Evolutionary conservation across 108 stramenopile genomes (phyloP).

Genomic region (Cyclostephanos invisitatus): DNA sequence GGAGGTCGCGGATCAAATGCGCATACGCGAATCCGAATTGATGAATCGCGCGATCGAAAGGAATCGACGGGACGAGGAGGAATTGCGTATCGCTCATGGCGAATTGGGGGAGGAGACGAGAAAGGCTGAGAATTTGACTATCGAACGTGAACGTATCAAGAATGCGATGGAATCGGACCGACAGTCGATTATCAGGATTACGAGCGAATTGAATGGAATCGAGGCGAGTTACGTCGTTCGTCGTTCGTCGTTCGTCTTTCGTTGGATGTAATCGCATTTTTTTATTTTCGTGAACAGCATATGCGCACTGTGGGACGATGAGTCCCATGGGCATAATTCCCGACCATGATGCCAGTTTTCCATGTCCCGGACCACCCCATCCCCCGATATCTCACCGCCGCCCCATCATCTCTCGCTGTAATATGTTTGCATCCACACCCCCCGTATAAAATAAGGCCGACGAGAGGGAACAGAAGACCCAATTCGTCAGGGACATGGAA

Average conservation of each 20-base stretch:
- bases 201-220: slow-evolving; percentile 42
- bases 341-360: too few relatives aligned
- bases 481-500: slow-evolving; percentile 50
- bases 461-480: slow-evolving; percentile 34
- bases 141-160: slow-evolving; percentile 15
- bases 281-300: too few relatives aligned
- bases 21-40: slow-evolving; percentile 34
- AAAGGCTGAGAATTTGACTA: slow-evolving; percentile 25
- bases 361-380: background rate
- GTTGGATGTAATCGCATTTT: too few relatives aligned
- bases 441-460: too few relatives aligned
- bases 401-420: too few relatives aligned
- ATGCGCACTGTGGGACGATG: too few relatives aligned
- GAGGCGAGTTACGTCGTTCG: background rate
- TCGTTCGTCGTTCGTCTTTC: background rate
- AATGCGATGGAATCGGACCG: slow-evolving; percentile 33
- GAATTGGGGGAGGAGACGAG: slow-evolving; percentile 36
- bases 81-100: slow-evolving; percentile 23
- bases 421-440: too few relatives aligned
- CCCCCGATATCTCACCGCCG: too few relatives aligned
- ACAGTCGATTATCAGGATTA: slow-evolving; percentile 30
- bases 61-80: slow-evolving; percentile 18
- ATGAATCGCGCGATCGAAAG: slow-evolving; percentile 17
- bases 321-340: too few relatives aligned
- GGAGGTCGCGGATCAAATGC: slow-evolving; percentile 23